phyloP scores from a whole-genome alignment of 2,329 filamentous ascomycete species.

The Drechmeria coniospora region DNA sequence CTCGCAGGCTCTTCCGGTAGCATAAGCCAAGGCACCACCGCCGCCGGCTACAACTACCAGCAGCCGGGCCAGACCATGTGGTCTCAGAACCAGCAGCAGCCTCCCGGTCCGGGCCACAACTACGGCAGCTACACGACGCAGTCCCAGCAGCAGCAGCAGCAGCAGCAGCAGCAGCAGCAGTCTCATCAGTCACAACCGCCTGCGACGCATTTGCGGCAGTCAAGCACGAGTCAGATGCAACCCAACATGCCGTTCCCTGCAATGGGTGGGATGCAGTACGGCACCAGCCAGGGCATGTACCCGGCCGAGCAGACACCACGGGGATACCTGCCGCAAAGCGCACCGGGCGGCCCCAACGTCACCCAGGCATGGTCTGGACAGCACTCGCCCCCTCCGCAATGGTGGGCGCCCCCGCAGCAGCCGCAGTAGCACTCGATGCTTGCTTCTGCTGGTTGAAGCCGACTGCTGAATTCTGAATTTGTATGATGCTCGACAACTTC shows the following conservation, averaged over 20 bases:
- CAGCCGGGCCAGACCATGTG: slow-evolving; percentile 44
- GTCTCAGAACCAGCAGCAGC: slow-evolving; percentile 49
- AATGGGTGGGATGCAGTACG: slow-evolving; percentile 45
- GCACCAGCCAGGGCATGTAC: slow-evolving; percentile 41
- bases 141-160: slow-evolving; percentile 32
- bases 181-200: slow-evolving; percentile 39
- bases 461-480: no score
- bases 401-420: slow-evolving; percentile 39
- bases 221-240: slow-evolving; percentile 39
- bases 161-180: no score
- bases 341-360: slow-evolving; percentile 32
- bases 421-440: slow-evolving; percentile 13
- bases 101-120: slow-evolving; percentile 43
- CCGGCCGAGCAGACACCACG: slow-evolving; percentile 46
- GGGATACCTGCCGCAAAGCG: slow-evolving; percentile 52
- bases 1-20: slow-evolving; percentile 35
- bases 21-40: slow-evolving; percentile 34
- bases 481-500: slow-evolving; percentile 3
- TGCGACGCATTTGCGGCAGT: slow-evolving; percentile 44
- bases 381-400: slow-evolving; percentile 45
- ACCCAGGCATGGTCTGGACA: slow-evolving; percentile 42
- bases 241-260: slow-evolving; percentile 45
- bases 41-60: slow-evolving; percentile 50
- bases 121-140: slow-evolving; percentile 39
- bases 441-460: neutral